These are phyloP conservation scores for Samsoniella hepiali DNA, from an alignment of 2,329 filamentous ascomycete species.

Conservation along the genomic window DNA sequence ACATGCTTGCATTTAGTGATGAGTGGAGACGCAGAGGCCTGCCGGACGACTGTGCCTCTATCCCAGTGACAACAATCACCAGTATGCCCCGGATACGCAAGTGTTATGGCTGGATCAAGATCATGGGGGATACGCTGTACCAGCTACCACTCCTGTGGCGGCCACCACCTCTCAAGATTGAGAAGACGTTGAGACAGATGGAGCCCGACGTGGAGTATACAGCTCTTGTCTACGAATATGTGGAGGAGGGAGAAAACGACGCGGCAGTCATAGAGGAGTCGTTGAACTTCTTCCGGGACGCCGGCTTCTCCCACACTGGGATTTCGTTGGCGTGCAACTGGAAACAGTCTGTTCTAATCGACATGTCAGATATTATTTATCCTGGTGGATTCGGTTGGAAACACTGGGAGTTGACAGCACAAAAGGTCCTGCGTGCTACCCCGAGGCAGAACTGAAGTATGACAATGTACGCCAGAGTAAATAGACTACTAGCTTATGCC, in stretches of 20 bases:
- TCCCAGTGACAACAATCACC: neutral
- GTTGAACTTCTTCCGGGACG: neutral
- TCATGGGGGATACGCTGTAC: neutral
- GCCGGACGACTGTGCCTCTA: no score
- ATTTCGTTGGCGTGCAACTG: neutral
- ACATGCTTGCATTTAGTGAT: neutral
- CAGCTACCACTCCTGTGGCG: neutral
- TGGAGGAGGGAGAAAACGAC: neutral
- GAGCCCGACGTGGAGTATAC: neutral
- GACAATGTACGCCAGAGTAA: neutral
- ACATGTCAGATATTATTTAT: neutral
- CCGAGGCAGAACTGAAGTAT: neutral
- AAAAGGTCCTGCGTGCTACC: neutral
- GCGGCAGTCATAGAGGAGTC: neutral
- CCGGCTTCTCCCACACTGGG: neutral
- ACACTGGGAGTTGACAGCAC: neutral
- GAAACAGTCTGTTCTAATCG: neutral
- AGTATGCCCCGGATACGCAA: neutral
- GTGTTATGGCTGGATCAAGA: neutral
- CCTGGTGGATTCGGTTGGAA: neutral
- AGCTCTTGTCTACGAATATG: neutral
- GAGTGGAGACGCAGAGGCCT: neutral
- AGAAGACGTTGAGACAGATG: neutral
- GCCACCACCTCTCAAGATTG: neutral
- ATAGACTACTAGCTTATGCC: neutral